A percentile compares a stretch with the other conserved stretches of the same genome.
Evolutionary conservation across 805 yeast genomes (phyloP).

Genomic region (Blastobotrys chiropterorum): DNA sequence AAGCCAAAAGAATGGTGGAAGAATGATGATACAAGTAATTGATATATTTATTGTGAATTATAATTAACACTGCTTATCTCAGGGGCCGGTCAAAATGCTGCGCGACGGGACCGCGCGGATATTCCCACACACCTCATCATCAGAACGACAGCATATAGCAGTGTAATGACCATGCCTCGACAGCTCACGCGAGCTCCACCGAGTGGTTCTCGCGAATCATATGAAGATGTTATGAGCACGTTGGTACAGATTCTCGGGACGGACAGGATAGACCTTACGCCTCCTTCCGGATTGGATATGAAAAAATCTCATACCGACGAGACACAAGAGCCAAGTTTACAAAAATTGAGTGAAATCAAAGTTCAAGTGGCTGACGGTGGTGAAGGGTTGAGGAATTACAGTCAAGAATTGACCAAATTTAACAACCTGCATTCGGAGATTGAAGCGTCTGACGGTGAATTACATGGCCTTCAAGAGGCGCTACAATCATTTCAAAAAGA

Average conservation of each 20-base stretch:
- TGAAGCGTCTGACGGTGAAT: slow-evolving; percentile 10
- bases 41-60: no score
- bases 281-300: neutral
- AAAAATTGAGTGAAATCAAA: neutral
- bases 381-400: neutral
- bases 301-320: neutral
- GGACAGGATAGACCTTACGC: neutral
- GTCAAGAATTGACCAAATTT: neutral
- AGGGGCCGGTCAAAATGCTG: no score
- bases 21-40: no score
- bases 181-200: neutral
- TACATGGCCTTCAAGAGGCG: slow-evolving; percentile 48
- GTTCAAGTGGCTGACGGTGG: neutral
- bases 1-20: neutral
- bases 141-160: no score
- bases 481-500: slow-evolving; percentile 53
- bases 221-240: neutral
- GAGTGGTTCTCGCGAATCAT: neutral
- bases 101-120: no score
- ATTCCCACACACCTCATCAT: neutral
- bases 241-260: neutral
- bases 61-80: no score
- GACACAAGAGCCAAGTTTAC: neutral
- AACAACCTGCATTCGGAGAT: neutral
- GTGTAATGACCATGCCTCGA: neutral